Evolutionary conservation across 345 rosid species (phyloP).

Genomic region (Lumnitzera littorea): DNA sequence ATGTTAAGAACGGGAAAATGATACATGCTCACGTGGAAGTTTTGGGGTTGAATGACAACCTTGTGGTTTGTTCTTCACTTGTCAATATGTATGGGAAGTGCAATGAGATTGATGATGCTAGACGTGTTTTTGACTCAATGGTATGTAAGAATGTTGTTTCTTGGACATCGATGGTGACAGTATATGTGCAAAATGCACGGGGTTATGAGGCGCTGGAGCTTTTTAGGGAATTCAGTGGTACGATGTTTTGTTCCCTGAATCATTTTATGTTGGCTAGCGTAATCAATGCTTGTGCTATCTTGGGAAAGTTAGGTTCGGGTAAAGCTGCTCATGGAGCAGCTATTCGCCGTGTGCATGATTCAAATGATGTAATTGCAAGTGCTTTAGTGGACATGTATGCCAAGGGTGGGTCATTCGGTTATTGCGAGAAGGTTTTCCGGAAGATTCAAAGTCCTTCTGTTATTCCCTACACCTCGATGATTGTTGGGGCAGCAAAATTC

Average conservation of each 20-base stretch:
- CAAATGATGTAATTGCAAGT: constrained; percentile 47
- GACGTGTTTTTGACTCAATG: constrained; percentile 62
- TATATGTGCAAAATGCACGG: constrained; percentile 61
- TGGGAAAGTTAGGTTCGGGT: constrained; percentile 57
- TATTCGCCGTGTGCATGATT: constrained; percentile 32
- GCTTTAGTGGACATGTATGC: constrained; percentile 83
- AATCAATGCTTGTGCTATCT: constrained; percentile 59
- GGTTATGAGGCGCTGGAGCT: constrained; percentile 56
- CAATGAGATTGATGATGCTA: constrained; percentile 54
- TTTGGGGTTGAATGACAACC: constrained; percentile 34
- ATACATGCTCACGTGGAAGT: constrained; percentile 51
- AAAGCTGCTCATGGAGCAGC: constrained; percentile 57
- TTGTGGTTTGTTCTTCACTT: constrained; percentile 67
- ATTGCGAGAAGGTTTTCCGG: constrained; percentile 48
- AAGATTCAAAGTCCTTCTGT: constrained; percentile 46
- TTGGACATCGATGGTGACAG: constrained; percentile 73
- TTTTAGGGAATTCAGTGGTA: constrained; percentile 39
- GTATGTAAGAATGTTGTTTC: constrained; percentile 50
- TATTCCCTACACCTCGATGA: constrained; percentile 65
- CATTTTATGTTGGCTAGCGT: constrained; percentile 68
- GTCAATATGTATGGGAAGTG: constrained; percentile 91
- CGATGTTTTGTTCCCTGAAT: constrained; percentile 26
- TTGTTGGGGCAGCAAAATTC: constrained; percentile 45
- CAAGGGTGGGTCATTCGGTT: constrained; percentile 55
- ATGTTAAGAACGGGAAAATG: constrained; percentile 35